These are phyloP conservation scores for Hemerocallis citrina DNA, from an alignment of 106 monocot species.

Conservation along the genomic window DNA sequence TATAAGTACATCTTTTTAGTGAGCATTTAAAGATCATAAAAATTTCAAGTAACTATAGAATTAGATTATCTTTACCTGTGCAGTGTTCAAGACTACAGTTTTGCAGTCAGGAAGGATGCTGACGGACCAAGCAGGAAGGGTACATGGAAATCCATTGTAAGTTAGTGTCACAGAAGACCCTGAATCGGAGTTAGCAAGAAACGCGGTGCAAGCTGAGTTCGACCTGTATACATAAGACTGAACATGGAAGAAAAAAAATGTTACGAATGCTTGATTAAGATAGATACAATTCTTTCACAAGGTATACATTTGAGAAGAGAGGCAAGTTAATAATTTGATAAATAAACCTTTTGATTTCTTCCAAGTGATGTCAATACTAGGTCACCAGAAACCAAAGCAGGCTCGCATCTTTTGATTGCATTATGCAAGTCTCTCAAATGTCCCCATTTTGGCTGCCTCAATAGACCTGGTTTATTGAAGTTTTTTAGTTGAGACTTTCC, in stretches of 20 bases:
- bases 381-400: constrained; percentile 58
- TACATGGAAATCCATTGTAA: constrained; percentile 81
- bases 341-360: constrained; percentile 60
- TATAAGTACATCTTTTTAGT: too few relatives aligned
- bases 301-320: not conserved
- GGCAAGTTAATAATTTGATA: too few relatives aligned
- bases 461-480: constrained; percentile 34
- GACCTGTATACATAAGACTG: constrained; percentile 84
- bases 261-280: too few relatives aligned
- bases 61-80: constrained; percentile 95
- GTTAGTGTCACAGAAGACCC: constrained; percentile 54
- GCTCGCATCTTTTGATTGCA: constrained; percentile 77
- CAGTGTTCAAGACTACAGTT: constrained; percentile 81
- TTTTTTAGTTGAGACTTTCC: too few relatives aligned
- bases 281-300: not conserved
- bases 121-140: constrained; percentile 94
- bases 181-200: constrained; percentile 80
- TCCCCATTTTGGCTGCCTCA: constrained; percentile 93
- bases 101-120: constrained; percentile 98
- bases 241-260: not conserved
- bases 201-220: constrained; percentile 61
- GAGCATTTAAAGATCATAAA: too few relatives aligned
- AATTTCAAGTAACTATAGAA: too few relatives aligned
- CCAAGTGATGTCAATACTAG: constrained; percentile 64
- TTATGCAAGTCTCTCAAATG: constrained; percentile 86